Evolutionary conservation across 2,329 filamentous ascomycete genomes (phyloP), one percentile per base, ranked within the genome.

Genomic region (Moelleriella libera): DNA sequence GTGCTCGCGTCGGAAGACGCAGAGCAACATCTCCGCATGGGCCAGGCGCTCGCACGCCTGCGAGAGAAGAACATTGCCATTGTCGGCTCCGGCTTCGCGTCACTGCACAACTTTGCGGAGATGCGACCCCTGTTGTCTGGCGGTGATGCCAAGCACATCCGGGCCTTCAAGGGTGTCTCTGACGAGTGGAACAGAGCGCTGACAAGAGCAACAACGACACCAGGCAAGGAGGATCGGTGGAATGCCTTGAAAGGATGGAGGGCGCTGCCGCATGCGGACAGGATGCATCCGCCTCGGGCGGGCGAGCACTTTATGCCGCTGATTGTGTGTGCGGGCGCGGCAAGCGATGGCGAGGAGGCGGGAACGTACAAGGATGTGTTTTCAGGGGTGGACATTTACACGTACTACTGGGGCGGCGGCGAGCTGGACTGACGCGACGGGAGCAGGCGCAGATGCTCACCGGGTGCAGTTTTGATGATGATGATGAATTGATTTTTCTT

Each of bases 251-350:
- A 57, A 8, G 57, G 53, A 2, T 80, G 75, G 74, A 64, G 75
- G 47, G 55, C 56, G 3, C 64, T 76, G 52, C 69, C 71, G 0
- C 57, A 66, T 32, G 67, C 70, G 1, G 70, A 73, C 50, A 63
- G 68, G 10, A 75, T 76, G 68, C 76, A 80, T 56, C 76, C 76
- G 3, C 60, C 61, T 1, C 57, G 63, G 8, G 74, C 70, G 0
- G 75, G 72, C 0, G 76, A 80, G 60, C 76, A 80, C 52, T 78
- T 80, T 47, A 60, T 80, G 67, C 76, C 76, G 49, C 57, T 80
- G 60, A 57, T 78, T 43, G 76, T 80, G 32, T 75, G 71, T 53
- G 72, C 74, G 4, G 75, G 71, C 1, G 69, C 69, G 0, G 74
- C 70, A 0, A 67, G 59, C 10, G 69, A 69, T 21, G 61, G 57